phyloP scores from a whole-genome alignment of 495 filamentous ascomycete species.

The Peziza echinospora region DNA sequence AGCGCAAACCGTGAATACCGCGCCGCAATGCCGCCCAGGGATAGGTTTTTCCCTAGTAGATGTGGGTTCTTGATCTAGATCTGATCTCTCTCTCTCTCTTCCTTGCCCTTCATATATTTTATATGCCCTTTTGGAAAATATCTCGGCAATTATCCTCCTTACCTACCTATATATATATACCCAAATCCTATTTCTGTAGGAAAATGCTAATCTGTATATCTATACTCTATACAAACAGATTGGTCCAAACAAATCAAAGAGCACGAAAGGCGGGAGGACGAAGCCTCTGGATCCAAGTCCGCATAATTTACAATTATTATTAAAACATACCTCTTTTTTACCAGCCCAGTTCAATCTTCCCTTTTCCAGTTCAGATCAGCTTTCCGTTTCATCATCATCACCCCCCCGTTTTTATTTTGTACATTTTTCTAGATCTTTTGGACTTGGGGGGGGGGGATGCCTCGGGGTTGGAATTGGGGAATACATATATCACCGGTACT shows the following conservation, averaged over 20 bases:
- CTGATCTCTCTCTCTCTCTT: too few species aligned
- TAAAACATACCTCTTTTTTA: neutral
- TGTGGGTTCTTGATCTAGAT: slow-evolving; percentile 39
- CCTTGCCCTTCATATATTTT: too few species aligned
- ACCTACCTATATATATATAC: too few species aligned
- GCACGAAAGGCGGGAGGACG: slow-evolving; percentile 51
- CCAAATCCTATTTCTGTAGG: too few species aligned
- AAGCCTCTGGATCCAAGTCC: slow-evolving; percentile 5
- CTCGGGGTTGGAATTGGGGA: neutral
- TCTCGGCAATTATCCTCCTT: too few species aligned
- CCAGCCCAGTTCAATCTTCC: neutral
- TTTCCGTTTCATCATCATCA: neutral
- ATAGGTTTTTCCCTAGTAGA: slow-evolving; percentile 84
- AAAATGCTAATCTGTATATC: slow-evolving; percentile 4
- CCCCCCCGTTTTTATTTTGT: neutral
- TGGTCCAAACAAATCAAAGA: slow-evolving; percentile 87
- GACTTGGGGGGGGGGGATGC: neutral
- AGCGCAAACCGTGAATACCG: slow-evolving; percentile 68
- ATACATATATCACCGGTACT: too few species aligned
- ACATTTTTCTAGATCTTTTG: neutral
- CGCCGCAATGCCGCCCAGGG: slow-evolving; percentile 64
- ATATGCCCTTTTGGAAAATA: too few species aligned
- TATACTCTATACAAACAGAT: slow-evolving; percentile 25
- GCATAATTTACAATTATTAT: neutral
- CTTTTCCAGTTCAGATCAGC: neutral